Evolutionary conservation across 768 basidiomycete genomes (phyloP).

Genomic region (Thelephora aurantiotincta): DNA sequence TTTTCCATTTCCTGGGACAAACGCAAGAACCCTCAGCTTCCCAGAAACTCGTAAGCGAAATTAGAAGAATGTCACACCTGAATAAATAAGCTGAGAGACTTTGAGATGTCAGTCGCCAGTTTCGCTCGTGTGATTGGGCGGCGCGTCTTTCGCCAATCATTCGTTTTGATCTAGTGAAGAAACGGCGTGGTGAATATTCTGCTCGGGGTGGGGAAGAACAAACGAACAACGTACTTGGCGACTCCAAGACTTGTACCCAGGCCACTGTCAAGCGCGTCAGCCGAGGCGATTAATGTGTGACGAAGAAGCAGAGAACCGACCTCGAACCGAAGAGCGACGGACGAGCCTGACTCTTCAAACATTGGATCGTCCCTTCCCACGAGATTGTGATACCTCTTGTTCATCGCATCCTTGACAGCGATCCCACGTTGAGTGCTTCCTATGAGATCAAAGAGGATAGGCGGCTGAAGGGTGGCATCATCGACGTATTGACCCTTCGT

Average conservation of each 20-base stretch:
- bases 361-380: conserved; percentile 46
- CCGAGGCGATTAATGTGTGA: conserved; percentile 3
- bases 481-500: conserved; percentile 49
- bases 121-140: conserved; percentile 65
- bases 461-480: conserved; percentile 45
- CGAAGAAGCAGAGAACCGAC: conserved; percentile 22
- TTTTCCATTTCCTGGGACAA: conserved; percentile 30
- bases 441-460: conserved; percentile 47
- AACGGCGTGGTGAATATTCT: no score
- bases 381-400: conserved; percentile 41
- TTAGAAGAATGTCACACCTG: conserved; percentile 22
- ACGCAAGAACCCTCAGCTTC: not conserved
- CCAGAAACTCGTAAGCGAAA: not conserved
- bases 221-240: conserved; percentile 25
- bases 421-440: conserved; percentile 46
- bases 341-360: conserved; percentile 61
- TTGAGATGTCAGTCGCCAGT: conserved; percentile 67
- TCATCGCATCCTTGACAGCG: conserved; percentile 47
- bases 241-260: conserved; percentile 65
- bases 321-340: conserved; percentile 67
- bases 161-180: conserved; percentile 41
- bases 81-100: conserved; percentile 59
- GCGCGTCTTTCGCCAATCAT: conserved; percentile 66
- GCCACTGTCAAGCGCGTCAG: conserved; percentile 43
- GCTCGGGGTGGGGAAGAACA: no score